phyloP scores from a whole-genome alignment of 2,329 filamentous ascomycete species.

The Sporothrix mexicana region DNA sequence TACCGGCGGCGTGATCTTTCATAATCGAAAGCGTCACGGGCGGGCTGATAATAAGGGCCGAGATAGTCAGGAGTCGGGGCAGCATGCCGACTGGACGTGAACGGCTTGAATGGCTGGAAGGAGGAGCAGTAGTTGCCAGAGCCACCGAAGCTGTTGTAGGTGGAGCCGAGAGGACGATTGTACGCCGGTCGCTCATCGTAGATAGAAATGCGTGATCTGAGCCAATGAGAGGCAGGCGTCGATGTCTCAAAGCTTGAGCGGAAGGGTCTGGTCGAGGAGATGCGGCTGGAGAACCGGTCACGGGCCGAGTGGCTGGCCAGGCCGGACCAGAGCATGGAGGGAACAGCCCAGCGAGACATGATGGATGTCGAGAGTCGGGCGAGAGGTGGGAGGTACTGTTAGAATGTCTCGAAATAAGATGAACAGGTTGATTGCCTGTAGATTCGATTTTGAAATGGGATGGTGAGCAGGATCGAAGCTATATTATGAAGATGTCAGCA shows the following conservation, averaged over 20 bases:
- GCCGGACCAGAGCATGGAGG: neutral
- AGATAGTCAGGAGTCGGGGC: neutral
- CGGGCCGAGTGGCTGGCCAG: neutral
- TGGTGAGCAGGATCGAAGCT: neutral
- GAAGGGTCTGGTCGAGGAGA: slow-evolving; percentile 7
- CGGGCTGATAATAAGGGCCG: neutral
- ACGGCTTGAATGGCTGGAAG: neutral
- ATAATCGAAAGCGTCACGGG: neutral
- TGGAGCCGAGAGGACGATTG: neutral
- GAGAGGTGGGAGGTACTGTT: neutral
- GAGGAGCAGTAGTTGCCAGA: neutral
- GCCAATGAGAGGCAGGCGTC: neutral
- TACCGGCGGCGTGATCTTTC: neutral
- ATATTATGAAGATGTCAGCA: neutral
- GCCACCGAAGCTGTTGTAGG: neutral
- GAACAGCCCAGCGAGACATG: slow-evolving; percentile 18
- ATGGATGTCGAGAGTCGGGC: neutral
- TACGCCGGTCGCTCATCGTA: neutral
- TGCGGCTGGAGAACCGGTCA: neutral
- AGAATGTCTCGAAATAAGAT: neutral
- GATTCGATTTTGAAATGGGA: neutral
- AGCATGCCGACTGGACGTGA: neutral
- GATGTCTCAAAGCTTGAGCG: neutral
- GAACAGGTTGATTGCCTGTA: slow-evolving; percentile 6
- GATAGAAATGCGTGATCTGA: slow-evolving; percentile 2